Evolutionary conservation across 129 eudicot species (phyloP).

Genomic region (Helianthus tuberosus): DNA sequence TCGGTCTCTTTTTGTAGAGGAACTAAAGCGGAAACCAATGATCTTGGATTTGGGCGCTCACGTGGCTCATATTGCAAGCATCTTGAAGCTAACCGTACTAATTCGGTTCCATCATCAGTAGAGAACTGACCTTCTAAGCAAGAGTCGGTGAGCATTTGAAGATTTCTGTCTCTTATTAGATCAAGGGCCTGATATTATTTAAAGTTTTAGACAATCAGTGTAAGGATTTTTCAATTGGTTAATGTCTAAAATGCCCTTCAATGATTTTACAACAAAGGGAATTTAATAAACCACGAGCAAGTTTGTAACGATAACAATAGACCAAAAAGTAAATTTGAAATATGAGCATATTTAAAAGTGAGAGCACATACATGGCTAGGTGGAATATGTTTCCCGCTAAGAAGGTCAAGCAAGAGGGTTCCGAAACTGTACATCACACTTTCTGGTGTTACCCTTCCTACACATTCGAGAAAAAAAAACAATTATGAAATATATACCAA

Average conservation of each 20-base stretch:
- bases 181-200: conserved; percentile 77
- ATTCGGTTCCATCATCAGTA: conserved; percentile 84
- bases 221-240: not conserved
- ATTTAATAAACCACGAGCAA: not conserved
- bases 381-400: conserved; percentile 48
- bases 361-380: conserved; percentile 60
- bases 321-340: not conserved
- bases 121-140: conserved; percentile 98
- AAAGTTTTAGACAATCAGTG: conserved; percentile 20
- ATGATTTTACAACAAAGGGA: not conserved
- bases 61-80: conserved; percentile 96
- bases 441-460: conserved; percentile 45
- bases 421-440: conserved; percentile 47
- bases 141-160: conserved; percentile 95
- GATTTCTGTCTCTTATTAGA: conserved; percentile 85
- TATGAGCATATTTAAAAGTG: not conserved
- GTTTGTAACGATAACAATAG: not conserved
- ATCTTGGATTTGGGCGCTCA: conserved; percentile 91
- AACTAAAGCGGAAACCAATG: conserved; percentile 80
- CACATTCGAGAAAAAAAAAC: conserved; percentile 16
- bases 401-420: conserved; percentile 45
- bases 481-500: conserved; percentile 7
- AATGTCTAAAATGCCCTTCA: conserved; percentile 17
- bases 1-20: conserved; percentile 94
- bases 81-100: conserved; percentile 91